phyloP scores from a whole-genome alignment of 352 stramenopile species.

The Globisporangium paroecandrum region DNA sequence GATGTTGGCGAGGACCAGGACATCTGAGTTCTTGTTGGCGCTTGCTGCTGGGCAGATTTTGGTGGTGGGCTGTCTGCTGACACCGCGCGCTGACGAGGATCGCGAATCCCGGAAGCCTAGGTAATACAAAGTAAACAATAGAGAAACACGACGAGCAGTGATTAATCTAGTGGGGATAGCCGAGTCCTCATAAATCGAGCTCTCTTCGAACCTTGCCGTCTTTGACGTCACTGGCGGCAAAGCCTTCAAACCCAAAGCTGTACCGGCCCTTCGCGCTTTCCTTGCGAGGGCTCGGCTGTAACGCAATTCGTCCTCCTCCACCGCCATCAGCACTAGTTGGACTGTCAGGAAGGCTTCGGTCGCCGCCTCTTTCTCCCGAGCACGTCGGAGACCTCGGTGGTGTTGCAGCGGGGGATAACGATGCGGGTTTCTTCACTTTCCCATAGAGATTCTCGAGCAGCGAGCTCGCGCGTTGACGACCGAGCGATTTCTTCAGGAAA shows the following conservation, averaged over 20 bases:
- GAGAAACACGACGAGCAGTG: not conserved
- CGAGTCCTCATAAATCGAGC: not conserved
- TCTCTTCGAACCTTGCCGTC: not conserved
- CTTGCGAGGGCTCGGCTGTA: conserved; percentile 21
- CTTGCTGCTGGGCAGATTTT: not conserved
- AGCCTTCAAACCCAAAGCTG: conserved; percentile 31
- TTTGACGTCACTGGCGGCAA: conserved; percentile 9
- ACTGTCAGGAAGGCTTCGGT: not conserved
- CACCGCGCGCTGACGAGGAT: not conserved
- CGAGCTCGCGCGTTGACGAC: conserved; percentile 8
- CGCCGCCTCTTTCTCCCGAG: not conserved
- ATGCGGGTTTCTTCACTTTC: conserved; percentile 14
- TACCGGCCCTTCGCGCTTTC: not conserved
- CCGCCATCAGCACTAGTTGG: not conserved
- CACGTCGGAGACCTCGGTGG: conserved; percentile 1
- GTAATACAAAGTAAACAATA: not conserved
- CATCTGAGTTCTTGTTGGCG: not conserved
- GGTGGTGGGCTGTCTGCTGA: not conserved
- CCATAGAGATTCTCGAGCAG: conserved; percentile 11
- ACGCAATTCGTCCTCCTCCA: conserved; percentile 10
- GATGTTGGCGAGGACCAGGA: not conserved
- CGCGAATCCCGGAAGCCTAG: not conserved
- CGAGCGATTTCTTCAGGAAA: conserved; percentile 11
- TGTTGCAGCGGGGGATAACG: conserved; percentile 1
- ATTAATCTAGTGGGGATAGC: not conserved